phyloP scores from a whole-genome alignment of 768 basidiomycete species.

The Psilocybe tampanensis region DNA sequence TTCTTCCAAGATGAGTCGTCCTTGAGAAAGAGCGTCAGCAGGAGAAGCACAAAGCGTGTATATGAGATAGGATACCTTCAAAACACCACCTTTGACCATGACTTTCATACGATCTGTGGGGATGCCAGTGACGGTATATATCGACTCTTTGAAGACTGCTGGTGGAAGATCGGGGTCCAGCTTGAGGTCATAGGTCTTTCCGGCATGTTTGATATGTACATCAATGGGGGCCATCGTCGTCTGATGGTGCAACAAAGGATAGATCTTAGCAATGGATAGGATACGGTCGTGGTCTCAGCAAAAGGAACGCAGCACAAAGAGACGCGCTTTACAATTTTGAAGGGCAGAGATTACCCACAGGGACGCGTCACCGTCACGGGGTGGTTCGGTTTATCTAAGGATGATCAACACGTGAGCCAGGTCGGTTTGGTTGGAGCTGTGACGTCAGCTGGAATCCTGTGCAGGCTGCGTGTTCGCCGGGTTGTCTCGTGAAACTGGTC shows the following conservation, averaged over 20 bases:
- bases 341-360: slow-evolving; percentile 21
- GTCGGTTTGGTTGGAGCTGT: slow-evolving; percentile 9
- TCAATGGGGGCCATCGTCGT: slow-evolving; percentile 60
- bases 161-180: slow-evolving; percentile 76
- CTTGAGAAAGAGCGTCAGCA: slow-evolving; percentile 35
- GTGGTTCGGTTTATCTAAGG: slow-evolving; percentile 8
- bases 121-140: slow-evolving; percentile 84
- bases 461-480: slow-evolving; percentile 14
- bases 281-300: slow-evolving; percentile 10
- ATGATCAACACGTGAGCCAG: background rate
- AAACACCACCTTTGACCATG: slow-evolving; percentile 89
- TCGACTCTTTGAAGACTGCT: slow-evolving; percentile 76
- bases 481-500: background rate
- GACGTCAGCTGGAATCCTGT: slow-evolving; percentile 16
- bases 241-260: background rate
- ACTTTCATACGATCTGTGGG: slow-evolving; percentile 95
- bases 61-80: slow-evolving; percentile 64
- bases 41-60: background rate
- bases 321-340: slow-evolving; percentile 17
- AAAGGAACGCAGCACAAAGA: slow-evolving; percentile 1
- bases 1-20: slow-evolving; percentile 89
- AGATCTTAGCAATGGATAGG: background rate
- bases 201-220: slow-evolving; percentile 92
- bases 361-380: slow-evolving; percentile 28
- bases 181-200: slow-evolving; percentile 70